These are phyloP conservation scores for Graphium sp. DNA, from an alignment of 2,329 filamentous ascomycete species.

Conservation along the genomic window DNA sequence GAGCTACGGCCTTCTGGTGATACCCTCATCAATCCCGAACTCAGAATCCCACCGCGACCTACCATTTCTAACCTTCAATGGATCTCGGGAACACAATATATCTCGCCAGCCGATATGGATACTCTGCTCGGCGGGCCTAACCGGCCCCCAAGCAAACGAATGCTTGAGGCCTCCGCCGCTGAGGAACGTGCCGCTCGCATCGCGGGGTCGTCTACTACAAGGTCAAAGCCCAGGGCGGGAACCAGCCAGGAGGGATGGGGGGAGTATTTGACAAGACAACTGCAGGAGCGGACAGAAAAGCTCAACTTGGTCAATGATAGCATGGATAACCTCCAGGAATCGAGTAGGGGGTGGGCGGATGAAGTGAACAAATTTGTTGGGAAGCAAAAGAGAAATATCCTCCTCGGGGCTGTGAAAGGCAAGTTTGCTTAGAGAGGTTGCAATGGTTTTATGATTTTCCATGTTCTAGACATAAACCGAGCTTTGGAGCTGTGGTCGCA, in stretches of 20 bases:
- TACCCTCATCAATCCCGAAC: constrained; percentile 60
- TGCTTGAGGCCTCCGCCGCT: constrained; percentile 62
- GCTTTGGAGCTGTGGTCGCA: too few relatives aligned
- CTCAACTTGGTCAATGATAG: constrained; percentile 67
- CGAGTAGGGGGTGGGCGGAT: constrained; percentile 68
- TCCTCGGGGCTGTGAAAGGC: constrained; percentile 52
- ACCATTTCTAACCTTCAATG: constrained; percentile 94
- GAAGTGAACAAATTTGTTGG: constrained; percentile 78
- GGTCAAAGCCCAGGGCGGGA: too few relatives aligned
- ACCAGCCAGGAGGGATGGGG: constrained; percentile 45
- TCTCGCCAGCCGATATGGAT: constrained; percentile 77
- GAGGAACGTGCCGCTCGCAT: constrained; percentile 47
- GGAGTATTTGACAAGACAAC: constrained; percentile 69
- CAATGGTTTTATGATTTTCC: neutral
- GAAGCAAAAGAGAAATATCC: constrained; percentile 73
- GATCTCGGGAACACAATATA: constrained; percentile 87
- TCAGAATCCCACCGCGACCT: constrained; percentile 60
- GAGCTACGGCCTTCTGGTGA: constrained; percentile 48
- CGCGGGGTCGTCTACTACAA: constrained; percentile 9
- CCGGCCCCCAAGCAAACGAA: constrained; percentile 73
- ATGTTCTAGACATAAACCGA: too few relatives aligned
- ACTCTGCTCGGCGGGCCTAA: constrained; percentile 78
- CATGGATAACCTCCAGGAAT: constrained; percentile 68
- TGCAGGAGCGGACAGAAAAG: constrained; percentile 83
- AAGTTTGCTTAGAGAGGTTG: constrained; percentile 25